Evolutionary conservation across 1,284 basidiomycete species (phyloP).

Genomic region (Naganishia liquefaciens): DNA sequence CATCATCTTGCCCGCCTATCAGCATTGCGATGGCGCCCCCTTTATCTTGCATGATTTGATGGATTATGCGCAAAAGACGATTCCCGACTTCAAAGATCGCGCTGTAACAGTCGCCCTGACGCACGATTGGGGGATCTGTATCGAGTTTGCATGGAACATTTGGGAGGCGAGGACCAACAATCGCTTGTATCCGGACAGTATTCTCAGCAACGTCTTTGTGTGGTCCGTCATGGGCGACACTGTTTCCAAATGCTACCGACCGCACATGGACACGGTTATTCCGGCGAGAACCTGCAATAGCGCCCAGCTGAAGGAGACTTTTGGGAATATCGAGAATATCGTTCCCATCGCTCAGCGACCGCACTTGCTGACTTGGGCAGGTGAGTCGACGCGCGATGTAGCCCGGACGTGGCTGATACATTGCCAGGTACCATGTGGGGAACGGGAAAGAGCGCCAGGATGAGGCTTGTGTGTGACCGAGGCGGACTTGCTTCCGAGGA

Average conservation of each 20-base stretch:
- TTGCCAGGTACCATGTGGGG: constrained; percentile 50
- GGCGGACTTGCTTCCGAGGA: constrained; percentile 47
- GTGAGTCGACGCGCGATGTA: constrained; percentile 4
- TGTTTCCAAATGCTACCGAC: constrained; percentile 51
- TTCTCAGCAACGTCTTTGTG: constrained; percentile 48
- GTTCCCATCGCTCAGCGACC: constrained; percentile 45
- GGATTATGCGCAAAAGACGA: constrained; percentile 45
- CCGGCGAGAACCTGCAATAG: constrained; percentile 50
- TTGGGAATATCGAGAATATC: constrained; percentile 42
- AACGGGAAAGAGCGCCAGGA: constrained; percentile 50
- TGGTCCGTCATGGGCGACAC: constrained; percentile 54
- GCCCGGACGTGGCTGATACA: neutral
- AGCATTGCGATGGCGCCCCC: constrained; percentile 48
- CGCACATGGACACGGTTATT: constrained; percentile 53
- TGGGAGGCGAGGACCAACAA: constrained; percentile 45
- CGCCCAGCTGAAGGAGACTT: constrained; percentile 42
- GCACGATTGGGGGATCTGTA: constrained; percentile 56
- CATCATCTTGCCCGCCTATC: constrained; percentile 55
- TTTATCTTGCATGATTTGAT: constrained; percentile 53
- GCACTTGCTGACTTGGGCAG: constrained; percentile 47
- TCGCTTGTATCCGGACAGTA: constrained; percentile 45
- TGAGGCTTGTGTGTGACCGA: constrained; percentile 48
- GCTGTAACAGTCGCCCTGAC: constrained; percentile 52
- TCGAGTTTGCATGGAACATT: constrained; percentile 52
- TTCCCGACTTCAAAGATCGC: constrained; percentile 46